These are phyloP conservation scores for Pythium sp. DNA, from an alignment of 352 stramenopile genomes.

Conservation along the genomic window DNA sequence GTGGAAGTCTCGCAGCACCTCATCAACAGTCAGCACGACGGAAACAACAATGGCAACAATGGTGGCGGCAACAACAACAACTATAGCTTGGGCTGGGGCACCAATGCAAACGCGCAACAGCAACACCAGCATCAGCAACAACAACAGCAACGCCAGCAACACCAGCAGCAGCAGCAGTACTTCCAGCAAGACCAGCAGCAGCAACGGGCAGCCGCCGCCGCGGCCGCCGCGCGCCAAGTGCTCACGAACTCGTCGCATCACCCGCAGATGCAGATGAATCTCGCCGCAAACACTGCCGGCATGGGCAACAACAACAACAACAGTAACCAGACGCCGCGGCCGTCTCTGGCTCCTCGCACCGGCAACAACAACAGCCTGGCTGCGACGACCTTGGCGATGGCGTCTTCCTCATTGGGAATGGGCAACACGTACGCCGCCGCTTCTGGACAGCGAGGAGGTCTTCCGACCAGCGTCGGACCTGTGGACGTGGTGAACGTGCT, in stretches of 20 bases:
- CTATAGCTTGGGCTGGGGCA: constrained; percentile 9
- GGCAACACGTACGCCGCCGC: constrained; percentile 7
- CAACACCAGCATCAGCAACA: constrained; percentile 17
- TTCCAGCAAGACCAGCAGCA: constrained; percentile 23
- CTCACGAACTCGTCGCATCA: constrained; percentile 16
- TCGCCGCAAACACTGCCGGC: background rate
- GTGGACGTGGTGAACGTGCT: constrained; percentile 13
- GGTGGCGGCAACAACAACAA: constrained; percentile 10
- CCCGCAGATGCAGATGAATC: constrained; percentile 19
- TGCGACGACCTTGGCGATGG: constrained; percentile 5
- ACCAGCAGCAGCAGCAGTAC: constrained; percentile 19
- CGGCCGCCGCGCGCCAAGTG: constrained; percentile 13
- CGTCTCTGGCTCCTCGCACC: constrained; percentile 15
- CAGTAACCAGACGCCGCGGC: constrained; percentile 15
- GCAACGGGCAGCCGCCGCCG: constrained; percentile 6
- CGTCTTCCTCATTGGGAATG: constrained; percentile 10
- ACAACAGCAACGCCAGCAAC: constrained; percentile 18
- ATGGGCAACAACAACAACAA: constrained; percentile 8
- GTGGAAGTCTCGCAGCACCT: constrained; percentile 76
- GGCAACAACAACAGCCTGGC: background rate
- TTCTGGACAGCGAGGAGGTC: constrained; percentile 1
- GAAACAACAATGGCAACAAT: constrained; percentile 22
- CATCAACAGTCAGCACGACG: constrained; percentile 20
- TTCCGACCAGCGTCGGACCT: background rate
- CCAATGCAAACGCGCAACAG: constrained; percentile 2